These are phyloP conservation scores for Pulveroboletus sp. DNA, from an alignment of 768 basidiomycete genomes.

Conservation along the genomic window DNA sequence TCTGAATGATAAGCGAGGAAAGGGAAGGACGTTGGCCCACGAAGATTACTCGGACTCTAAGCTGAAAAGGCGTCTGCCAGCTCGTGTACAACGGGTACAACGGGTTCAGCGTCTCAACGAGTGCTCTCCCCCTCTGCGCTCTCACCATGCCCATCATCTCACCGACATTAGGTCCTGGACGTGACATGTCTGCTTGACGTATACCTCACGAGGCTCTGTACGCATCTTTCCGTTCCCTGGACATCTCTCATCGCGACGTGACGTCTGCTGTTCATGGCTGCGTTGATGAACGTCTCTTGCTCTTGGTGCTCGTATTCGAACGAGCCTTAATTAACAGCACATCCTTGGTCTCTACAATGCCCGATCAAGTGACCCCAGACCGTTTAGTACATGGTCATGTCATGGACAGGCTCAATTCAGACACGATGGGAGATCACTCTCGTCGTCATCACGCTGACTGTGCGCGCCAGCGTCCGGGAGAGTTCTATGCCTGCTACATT, in stretches of 20 bases:
- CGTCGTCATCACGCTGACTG: background rate
- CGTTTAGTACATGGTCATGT: too few relatives aligned
- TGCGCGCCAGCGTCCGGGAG: background rate
- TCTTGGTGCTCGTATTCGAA: background rate
- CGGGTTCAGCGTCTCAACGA: too few relatives aligned
- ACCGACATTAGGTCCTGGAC: background rate
- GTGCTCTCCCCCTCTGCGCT: too few relatives aligned
- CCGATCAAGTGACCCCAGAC: background rate
- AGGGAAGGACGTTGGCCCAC: too few relatives aligned
- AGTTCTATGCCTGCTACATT: too few relatives aligned
- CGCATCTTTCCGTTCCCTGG: background rate
- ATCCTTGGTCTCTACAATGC: background rate
- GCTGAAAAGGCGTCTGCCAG: too few relatives aligned
- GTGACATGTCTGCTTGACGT: background rate
- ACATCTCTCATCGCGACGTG: background rate
- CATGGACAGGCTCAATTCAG: too few relatives aligned
- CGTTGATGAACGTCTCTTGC: constrained; percentile 1
- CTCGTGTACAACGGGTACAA: too few relatives aligned
- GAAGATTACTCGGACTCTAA: too few relatives aligned
- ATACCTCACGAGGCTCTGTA: background rate
- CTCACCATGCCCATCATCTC: background rate
- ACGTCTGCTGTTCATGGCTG: constrained; percentile 5
- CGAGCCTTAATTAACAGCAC: background rate
- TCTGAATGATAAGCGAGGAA: too few relatives aligned
- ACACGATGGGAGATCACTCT: too few relatives aligned